phyloP scores from a whole-genome alignment of 192 early-diverging fungal species.

The Martensiomyces pterosporus region DNA sequence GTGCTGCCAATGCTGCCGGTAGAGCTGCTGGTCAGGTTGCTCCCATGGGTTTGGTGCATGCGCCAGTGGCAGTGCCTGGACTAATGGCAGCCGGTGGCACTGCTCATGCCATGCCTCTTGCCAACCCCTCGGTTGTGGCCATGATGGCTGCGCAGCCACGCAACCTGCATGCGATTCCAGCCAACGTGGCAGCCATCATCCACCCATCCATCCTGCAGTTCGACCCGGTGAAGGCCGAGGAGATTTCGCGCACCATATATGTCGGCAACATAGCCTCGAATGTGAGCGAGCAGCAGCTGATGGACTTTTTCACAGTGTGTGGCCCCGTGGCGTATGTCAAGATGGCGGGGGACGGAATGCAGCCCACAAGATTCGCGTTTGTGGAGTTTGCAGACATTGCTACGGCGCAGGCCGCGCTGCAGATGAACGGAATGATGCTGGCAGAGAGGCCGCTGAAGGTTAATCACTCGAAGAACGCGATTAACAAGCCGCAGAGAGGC shows the following conservation, averaged over 20 bases:
- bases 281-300: constrained; percentile 59
- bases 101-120: constrained; percentile 26
- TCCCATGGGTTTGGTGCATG: too few species aligned
- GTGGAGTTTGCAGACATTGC: constrained; percentile 68
- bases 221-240: constrained; percentile 67
- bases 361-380: constrained; percentile 70
- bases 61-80: too few species aligned
- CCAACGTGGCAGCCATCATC: constrained; percentile 36
- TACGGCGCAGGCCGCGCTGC: constrained; percentile 55
- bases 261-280: constrained; percentile 63
- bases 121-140: constrained; percentile 43
- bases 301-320: constrained; percentile 56
- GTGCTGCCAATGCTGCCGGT: neutral
- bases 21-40: too few species aligned
- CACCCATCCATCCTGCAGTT: constrained; percentile 53
- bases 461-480: constrained; percentile 73
- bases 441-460: constrained; percentile 66
- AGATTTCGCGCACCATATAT: constrained; percentile 73
- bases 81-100: constrained; percentile 7
- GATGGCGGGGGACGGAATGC: constrained; percentile 68
- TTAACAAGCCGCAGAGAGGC: constrained; percentile 55
- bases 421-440: constrained; percentile 61
- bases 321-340: constrained; percentile 69
- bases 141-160: constrained; percentile 24
- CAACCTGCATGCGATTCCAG: constrained; percentile 32